Conservation (phyloP, 2,329 filamentous ascomycete species). For the Fusarium pseudograminearum region DNA sequence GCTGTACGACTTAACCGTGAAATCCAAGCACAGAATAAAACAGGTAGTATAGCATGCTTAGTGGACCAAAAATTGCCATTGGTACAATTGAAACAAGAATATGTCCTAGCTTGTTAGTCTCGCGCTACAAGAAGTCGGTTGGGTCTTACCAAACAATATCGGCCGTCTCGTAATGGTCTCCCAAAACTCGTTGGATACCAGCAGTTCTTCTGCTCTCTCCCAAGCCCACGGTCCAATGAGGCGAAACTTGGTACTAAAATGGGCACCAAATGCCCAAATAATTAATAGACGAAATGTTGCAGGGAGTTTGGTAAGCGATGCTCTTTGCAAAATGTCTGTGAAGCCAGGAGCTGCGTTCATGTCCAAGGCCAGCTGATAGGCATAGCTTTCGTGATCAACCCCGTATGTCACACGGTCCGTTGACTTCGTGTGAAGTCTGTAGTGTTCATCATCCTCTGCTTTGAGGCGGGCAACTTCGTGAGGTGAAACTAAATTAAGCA, state of each 20-base stretch:
- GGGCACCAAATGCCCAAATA: neutral
- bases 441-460: neutral
- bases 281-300: rapidly evolving
- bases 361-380: neutral
- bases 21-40: neutral
- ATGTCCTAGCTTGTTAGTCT: neutral
- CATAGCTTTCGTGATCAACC: neutral
- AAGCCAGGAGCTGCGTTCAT: neutral
- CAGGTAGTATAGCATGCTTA: neutral
- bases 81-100: neutral
- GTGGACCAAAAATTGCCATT: neutral
- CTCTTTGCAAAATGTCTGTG: neutral
- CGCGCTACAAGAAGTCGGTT: rapidly evolving
- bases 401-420: neutral
- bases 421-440: neutral
- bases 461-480: neutral
- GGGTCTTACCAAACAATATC: neutral
- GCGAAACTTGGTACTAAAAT: neutral
- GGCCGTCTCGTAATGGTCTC: neutral
- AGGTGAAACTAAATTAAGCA: neutral
- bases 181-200: neutral
- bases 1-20: neutral
- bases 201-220: rapidly evolving
- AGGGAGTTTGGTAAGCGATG: rapidly evolving
- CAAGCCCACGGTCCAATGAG: rapidly evolving